These are phyloP conservation scores for Saccharomyces paradoxus DNA, from an alignment of 805 yeast species.

Conservation along the genomic window DNA sequence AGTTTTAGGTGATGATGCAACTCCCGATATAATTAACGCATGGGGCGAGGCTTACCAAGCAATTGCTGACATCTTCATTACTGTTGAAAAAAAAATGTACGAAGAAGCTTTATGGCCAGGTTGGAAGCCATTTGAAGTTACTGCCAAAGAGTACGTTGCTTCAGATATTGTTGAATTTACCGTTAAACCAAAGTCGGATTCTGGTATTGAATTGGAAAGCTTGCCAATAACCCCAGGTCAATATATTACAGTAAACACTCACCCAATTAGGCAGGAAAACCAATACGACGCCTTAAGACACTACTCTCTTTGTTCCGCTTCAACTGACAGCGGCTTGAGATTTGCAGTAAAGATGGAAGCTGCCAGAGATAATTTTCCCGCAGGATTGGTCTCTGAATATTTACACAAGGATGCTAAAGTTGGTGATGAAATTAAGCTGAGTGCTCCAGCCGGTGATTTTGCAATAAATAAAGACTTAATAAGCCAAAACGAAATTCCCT, in stretches of 20 bases:
- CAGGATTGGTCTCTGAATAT: conserved; percentile 44
- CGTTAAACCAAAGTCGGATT: conserved; percentile 39
- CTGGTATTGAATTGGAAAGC: conserved; percentile 22
- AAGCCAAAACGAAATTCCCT: conserved; percentile 28
- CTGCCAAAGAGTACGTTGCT: conserved; percentile 37
- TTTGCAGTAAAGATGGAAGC: conserved; percentile 47
- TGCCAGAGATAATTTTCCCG: conserved; percentile 18
- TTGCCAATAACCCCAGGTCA: conserved; percentile 33
- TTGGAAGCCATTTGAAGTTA: conserved; percentile 44
- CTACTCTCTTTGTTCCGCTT: conserved; percentile 45
- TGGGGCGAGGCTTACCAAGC: conserved; percentile 61
- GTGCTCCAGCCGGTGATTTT: conserved; percentile 56
- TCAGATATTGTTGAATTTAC: conserved; percentile 43
- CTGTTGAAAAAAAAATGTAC: conserved; percentile 45
- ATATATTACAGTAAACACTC: conserved; percentile 33
- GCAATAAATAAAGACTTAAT: conserved; percentile 24
- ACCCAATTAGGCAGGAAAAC: conserved; percentile 31
- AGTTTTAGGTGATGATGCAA: conserved; percentile 54
- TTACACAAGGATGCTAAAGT: conserved; percentile 40
- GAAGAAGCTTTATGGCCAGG: conserved; percentile 49
- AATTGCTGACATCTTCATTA: conserved; percentile 53
- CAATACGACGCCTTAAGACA: conserved; percentile 44
- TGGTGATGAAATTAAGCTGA: conserved; percentile 42
- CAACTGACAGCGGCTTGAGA: conserved; percentile 37
- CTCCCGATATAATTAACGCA: conserved; percentile 48